Evolutionary conservation across 2,329 filamentous ascomycete genomes (phyloP).

Genomic region (Drechslerella stenobrocha): DNA sequence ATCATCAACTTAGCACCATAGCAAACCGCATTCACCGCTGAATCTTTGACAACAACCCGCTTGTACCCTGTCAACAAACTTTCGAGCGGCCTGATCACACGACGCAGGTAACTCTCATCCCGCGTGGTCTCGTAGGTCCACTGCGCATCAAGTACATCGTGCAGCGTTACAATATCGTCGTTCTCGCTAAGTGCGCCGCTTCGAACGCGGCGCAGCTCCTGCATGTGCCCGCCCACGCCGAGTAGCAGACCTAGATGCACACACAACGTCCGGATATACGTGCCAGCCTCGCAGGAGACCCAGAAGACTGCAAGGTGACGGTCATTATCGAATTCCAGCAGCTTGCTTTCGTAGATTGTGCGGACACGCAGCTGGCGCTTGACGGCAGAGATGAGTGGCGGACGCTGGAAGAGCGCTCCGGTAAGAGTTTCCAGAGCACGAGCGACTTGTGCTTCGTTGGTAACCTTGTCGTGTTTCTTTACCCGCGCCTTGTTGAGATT

Average conservation of each 20-base stretch:
- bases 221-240: conserved; percentile 94
- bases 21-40: conserved; percentile 93
- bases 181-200: conserved; percentile 94
- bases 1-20: conserved; percentile 99
- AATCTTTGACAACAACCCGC: conserved; percentile 96
- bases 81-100: conserved; percentile 89
- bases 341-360: conserved; percentile 91
- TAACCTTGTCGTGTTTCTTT: conserved; percentile 97
- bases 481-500: conserved; percentile 97
- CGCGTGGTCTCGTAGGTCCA: conserved; percentile 94
- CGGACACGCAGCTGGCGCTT: conserved; percentile 98
- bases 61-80: conserved; percentile 91
- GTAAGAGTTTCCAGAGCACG: conserved; percentile 94
- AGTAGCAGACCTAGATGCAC: conserved; percentile 80
- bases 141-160: conserved; percentile 94
- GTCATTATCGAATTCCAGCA: conserved; percentile 98
- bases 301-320: conserved; percentile 97
- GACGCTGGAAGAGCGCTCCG: conserved; percentile 94
- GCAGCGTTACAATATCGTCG: conserved; percentile 85
- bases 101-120: conserved; percentile 88
- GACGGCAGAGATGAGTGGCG: conserved; percentile 95
- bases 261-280: conserved; percentile 97
- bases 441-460: conserved; percentile 87
- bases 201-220: conserved; percentile 91
- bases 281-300: conserved; percentile 98